Evolutionary conservation across 306 rosid genomes (phyloP), one percentile per base, ranked within the genome.

Genomic region (Quercus bicolor): DNA sequence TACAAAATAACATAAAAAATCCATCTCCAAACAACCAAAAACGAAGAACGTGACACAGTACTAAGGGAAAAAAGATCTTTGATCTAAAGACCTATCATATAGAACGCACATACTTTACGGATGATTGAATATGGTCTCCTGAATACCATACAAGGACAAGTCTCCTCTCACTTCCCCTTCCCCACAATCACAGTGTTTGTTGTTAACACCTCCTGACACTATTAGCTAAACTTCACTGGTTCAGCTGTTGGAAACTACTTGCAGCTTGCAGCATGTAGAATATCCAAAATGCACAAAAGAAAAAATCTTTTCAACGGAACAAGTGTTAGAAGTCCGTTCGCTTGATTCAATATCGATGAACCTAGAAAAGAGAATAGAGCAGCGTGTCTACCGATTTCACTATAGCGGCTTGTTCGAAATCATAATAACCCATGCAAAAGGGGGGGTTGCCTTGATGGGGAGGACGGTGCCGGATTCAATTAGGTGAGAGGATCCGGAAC

Each of bases 401-500:
- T 8, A 34, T 34, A 34, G 43, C 43, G 9, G 2, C 43, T 34
- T 34, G 43, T 34, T 34, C 43, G 1, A 34, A 34, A 34, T 34
- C 43, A 34, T 34, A 34, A 34, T 37, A 37, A 37, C 43, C 43
- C 43, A 37, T 45, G 52, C 52, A 12, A 10, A 10, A 45, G 4
- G 1, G 37, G 9, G 10, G 45, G 57, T 87, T 83, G 86, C 98
- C 97, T 94, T 94, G 56, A 94, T 74, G 6, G 98, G 98, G 9
- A 94, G 81, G 56, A 94, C 97, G 5, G 73, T 85, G 70, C 98
- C 98, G 5, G 92, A 89, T 76, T 92, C 94, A 6, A 92, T 76
- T 59, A 95, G 72, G 31, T 86, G 91, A 3, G 95, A 88, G 2
- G 98, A 95, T 13, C 98, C 98, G 31, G 98, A 85, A 4, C 98